Conservation (phyloP, 495 filamentous ascomycete species). For the Pyrenula massariospora region DNA sequence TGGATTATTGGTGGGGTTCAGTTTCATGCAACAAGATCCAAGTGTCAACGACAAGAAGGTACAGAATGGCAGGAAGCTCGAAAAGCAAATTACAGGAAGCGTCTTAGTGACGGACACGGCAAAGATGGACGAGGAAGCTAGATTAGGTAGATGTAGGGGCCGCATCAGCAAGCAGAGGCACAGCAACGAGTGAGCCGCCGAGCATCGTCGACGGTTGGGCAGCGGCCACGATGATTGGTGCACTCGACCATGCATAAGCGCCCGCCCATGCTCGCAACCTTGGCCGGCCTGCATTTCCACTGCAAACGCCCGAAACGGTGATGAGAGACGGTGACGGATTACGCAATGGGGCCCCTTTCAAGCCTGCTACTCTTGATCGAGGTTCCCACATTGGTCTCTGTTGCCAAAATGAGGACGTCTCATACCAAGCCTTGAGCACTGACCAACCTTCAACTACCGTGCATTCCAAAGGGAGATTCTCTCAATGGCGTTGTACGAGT, state of each 20-base stretch:
- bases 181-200: background rate
- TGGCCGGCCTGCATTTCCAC: no score
- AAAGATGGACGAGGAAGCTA: background rate
- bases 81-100: background rate
- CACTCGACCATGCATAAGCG: background rate
- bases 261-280: background rate
- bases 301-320: no score
- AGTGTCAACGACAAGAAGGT: background rate
- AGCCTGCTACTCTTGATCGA: no score
- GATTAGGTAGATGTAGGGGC: background rate
- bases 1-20: slow-evolving; percentile 1
- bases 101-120: background rate
- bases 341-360: no score
- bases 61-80: background rate
- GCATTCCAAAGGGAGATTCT: no score
- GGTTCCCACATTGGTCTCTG: no score
- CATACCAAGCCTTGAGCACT: no score
- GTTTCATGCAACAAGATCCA: no score
- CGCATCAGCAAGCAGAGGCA: background rate
- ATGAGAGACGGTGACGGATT: no score
- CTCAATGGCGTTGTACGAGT: no score
- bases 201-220: background rate
- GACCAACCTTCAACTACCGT: no score
- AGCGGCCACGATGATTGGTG: background rate
- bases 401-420: no score